Evolutionary conservation across 176 grass and related monocot species (phyloP), one percentile per base, ranked within the genome.

Genomic region (Oryza glaberrima): DNA sequence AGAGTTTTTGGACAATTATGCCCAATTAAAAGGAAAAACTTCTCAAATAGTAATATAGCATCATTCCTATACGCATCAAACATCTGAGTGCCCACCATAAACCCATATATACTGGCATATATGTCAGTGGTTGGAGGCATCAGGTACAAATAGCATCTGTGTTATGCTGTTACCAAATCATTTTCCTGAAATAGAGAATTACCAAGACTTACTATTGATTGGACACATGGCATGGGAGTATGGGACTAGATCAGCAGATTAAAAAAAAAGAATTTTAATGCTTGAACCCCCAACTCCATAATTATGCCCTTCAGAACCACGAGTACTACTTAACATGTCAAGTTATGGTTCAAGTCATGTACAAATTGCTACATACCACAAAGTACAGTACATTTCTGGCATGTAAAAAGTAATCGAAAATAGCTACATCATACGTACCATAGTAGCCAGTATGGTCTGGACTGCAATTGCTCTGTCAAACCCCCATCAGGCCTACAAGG

Each of bases 401-500:
- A 56, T 58, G 7, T 28, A 73, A 51, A 51, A 74, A 13, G 20
- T 17, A 5, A 65, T 52, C 3, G n/a, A 25, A 32, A 86, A 51
- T 20, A 75, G 6, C 46, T 45, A 81, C 78, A 52, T 36, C 35
- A 36, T 5, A 5, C 35, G 35, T 75, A 87, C 77, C 85, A 81
- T 81, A 40, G 36, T 75, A 81, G 46, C 7, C 22, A 36, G n/a
- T 25, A 81, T 36, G 47, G 25, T 69, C 11, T 58, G 22, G 70
- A 54, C 11, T 86, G 16, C 61, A 81, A 44, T 75, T 68, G 17
- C 68, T 11, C 34, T 34, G 73, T 89, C 75, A 92, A 72, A 92
- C 79, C 28, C 87, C 87, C 72, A 92, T 88, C 44, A 92, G 54
- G 75, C 84, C 90, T 90, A 77, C 25, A 78, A 85, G 60, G 9